Evolutionary conservation across 495 filamentous ascomycete species (phyloP).

Genomic region (Neurospora sp.): DNA sequence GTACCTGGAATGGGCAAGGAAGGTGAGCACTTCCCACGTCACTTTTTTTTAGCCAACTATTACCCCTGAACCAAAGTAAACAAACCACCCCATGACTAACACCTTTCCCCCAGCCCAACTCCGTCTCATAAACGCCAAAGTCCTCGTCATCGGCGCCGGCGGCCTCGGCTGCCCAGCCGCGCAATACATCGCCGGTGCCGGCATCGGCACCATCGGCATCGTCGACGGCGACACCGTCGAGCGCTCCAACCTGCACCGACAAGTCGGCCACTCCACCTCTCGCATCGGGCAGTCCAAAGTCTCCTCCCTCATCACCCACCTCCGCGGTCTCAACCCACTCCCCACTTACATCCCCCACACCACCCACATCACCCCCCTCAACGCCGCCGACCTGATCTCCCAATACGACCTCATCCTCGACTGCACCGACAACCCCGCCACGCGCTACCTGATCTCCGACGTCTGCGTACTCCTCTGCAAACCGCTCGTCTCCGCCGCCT

Average conservation of each 20-base stretch:
- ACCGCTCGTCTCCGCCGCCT: constrained; percentile 79
- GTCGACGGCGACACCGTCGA: constrained; percentile 86
- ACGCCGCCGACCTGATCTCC: constrained; percentile 51
- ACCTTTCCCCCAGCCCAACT: constrained; percentile 54
- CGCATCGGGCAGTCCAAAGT: constrained; percentile 75
- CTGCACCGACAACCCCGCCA: constrained; percentile 86
- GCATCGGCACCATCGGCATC: constrained; percentile 73
- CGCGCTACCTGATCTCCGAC: constrained; percentile 89
- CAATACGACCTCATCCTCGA: constrained; percentile 81
- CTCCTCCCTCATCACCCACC: constrained; percentile 59
- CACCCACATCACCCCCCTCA: constrained; percentile 51
- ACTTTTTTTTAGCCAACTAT: neutral
- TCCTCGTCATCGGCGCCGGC: constrained; percentile 85
- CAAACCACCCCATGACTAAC: constrained; percentile 5
- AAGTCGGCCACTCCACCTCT: constrained; percentile 65
- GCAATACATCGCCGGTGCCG: constrained; percentile 79
- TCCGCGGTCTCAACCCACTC: constrained; percentile 59
- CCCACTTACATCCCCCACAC: constrained; percentile 51
- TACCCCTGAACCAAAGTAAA: neutral
- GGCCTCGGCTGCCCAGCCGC: constrained; percentile 89
- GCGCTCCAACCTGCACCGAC: constrained; percentile 83
- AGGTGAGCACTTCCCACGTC: constrained; percentile 34
- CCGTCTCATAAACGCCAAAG: constrained; percentile 53
- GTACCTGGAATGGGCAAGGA: constrained; percentile 73
- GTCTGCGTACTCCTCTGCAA: constrained; percentile 69